phyloP scores from a whole-genome alignment of 2,329 filamentous ascomycete species.

The Pseudocercospora pini-densiflorae region DNA sequence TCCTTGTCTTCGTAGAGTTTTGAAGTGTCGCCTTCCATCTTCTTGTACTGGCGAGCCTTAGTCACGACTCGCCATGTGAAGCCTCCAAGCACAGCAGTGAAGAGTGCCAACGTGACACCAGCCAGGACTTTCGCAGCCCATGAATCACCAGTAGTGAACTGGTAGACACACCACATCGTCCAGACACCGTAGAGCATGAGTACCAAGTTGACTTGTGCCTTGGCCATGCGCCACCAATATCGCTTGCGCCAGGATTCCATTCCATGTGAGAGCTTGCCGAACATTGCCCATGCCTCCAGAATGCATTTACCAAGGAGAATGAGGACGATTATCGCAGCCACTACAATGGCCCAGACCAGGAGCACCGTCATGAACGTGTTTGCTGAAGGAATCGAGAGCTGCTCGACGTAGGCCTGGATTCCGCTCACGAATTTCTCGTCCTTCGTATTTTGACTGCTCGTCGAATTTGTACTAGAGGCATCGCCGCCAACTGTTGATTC shows the following conservation, averaged over 20 bases:
- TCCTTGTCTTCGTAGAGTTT: slow-evolving; percentile 86
- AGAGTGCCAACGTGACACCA: slow-evolving; percentile 76
- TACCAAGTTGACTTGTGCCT: slow-evolving; percentile 87
- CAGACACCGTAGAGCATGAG: slow-evolving; percentile 91
- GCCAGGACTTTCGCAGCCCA: slow-evolving; percentile 89
- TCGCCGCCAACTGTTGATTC: slow-evolving; percentile 35
- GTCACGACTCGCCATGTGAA: slow-evolving; percentile 84
- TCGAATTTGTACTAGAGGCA: slow-evolving; percentile 33
- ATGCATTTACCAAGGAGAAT: slow-evolving; percentile 91
- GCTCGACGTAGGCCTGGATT: slow-evolving; percentile 81
- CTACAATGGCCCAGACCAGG: slow-evolving; percentile 82
- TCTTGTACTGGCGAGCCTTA: slow-evolving; percentile 74
- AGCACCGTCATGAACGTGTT: slow-evolving; percentile 98
- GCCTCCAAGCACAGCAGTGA: slow-evolving; percentile 79
- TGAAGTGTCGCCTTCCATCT: slow-evolving; percentile 71
- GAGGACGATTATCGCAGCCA: slow-evolving; percentile 80
- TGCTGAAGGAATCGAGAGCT: slow-evolving; percentile 80
- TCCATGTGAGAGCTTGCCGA: slow-evolving; percentile 79
- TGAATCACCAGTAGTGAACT: slow-evolving; percentile 91
- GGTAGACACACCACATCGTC: slow-evolving; percentile 95
- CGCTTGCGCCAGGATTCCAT: slow-evolving; percentile 88
- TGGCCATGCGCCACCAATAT: slow-evolving; percentile 92
- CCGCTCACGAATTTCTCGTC: slow-evolving; percentile 67
- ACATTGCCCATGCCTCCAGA: slow-evolving; percentile 89
- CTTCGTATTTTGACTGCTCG: slow-evolving; percentile 41